Conservation (phyloP, 177 flowering plant species). For the Vitis hybrid region DNA sequence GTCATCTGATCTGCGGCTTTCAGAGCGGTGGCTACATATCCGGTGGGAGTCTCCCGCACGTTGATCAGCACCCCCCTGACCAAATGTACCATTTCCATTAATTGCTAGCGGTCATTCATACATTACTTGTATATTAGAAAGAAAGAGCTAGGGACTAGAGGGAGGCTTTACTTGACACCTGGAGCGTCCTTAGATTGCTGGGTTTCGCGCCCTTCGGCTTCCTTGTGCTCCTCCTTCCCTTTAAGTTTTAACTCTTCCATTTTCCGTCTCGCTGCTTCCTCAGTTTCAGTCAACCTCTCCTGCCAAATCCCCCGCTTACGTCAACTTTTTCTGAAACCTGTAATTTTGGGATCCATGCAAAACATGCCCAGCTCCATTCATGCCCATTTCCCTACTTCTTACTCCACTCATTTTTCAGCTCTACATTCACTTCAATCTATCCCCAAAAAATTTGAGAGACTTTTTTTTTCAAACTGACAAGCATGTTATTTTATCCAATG, state of each 20-base stretch:
- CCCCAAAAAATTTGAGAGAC: no score
- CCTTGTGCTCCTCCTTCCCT: slow-evolving; percentile 27
- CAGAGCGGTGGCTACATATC: slow-evolving; percentile 26
- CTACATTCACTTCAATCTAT: no score
- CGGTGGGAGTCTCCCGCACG: slow-evolving; percentile 24
- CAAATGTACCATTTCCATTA: no score
- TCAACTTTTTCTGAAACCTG: background rate
- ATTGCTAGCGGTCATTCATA: no score
- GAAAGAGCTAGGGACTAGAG: background rate
- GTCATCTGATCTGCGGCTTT: slow-evolving; percentile 45
- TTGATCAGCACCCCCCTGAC: slow-evolving; percentile 16
- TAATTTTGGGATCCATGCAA: background rate
- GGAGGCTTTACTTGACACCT: slow-evolving; percentile 7
- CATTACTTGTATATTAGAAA: background rate
- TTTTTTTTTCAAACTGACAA: no score
- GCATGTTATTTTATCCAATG: no score
- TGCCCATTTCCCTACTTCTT: no score
- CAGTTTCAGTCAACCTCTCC: slow-evolving; percentile 43
- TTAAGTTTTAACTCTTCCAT: slow-evolving; percentile 46
- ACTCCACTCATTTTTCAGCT: no score
- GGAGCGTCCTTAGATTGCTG: slow-evolving; percentile 9
- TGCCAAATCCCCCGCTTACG: slow-evolving; percentile 12
- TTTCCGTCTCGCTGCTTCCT: slow-evolving; percentile 46
- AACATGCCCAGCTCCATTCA: background rate
- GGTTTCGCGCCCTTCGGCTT: slow-evolving; percentile 12